These are phyloP conservation scores for Dryadomyces quercivorus DNA, from an alignment of 2,329 filamentous ascomycete species.

Conservation along the genomic window DNA sequence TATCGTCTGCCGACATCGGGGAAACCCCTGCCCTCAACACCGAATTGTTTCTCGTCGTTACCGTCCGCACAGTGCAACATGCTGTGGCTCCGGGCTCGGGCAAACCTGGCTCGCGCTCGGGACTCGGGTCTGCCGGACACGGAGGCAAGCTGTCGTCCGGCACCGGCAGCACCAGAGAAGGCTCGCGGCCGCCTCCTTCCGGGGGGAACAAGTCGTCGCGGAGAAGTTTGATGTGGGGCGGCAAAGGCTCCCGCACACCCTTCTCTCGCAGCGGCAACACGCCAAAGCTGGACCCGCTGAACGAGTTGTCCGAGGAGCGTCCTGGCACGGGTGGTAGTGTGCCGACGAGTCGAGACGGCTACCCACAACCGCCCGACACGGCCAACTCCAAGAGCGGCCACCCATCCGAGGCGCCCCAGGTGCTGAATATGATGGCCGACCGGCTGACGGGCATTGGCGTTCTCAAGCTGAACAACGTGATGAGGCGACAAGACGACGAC, in stretches of 20 bases:
- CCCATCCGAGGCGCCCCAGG: conserved; percentile 7
- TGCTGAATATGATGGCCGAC: conserved; percentile 36
- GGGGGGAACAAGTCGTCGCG: conserved; percentile 41
- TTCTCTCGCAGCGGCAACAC: conserved; percentile 35
- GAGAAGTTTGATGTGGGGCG: conserved; percentile 59
- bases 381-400: conserved; percentile 32
- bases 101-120: conserved; percentile 32
- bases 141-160: conserved; percentile 6
- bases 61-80: conserved; percentile 52
- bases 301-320: conserved; percentile 36
- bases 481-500: conserved; percentile 60
- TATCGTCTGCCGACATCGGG: conserved; percentile 64
- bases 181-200: conserved; percentile 34
- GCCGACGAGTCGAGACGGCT: conserved; percentile 32
- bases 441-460: conserved; percentile 67
- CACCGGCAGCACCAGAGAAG: conserved; percentile 22
- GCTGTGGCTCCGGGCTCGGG: conserved; percentile 21
- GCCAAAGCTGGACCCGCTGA: conserved; percentile 42
- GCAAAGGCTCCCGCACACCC: conserved; percentile 40
- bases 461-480: conserved; percentile 60
- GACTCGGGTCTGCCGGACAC: conserved; percentile 25
- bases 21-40: conserved; percentile 50
- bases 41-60: conserved; percentile 74
- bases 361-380: conserved; percentile 39
- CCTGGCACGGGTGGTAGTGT: conserved; percentile 18